Conservation (phyloP, 306 rosid species). For the Vachellia pachyceras region DNA sequence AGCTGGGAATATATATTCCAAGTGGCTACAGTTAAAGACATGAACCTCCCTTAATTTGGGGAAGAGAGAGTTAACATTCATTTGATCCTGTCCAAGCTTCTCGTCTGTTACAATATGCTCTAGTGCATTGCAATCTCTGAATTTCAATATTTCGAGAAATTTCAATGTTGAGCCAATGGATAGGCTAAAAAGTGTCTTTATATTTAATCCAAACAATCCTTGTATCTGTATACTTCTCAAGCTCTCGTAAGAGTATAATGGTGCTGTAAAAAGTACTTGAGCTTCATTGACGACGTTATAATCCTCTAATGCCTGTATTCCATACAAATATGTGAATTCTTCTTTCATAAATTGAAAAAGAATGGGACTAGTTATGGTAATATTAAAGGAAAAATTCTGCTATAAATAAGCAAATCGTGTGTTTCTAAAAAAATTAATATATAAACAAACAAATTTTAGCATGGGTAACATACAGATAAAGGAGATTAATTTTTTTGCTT, state of each 20-base stretch:
- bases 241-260: not conserved
- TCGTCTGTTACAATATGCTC: not conserved
- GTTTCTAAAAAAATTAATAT: too few relatives aligned
- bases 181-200: constrained; percentile 13
- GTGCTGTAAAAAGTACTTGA: constrained; percentile 1
- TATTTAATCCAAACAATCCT: not conserved
- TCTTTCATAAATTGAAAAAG: too few relatives aligned
- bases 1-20: not conserved
- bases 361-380: too few relatives aligned
- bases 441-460: too few relatives aligned
- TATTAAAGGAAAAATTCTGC: too few relatives aligned
- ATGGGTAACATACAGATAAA: too few relatives aligned
- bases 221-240: not conserved
- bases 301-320: not conserved
- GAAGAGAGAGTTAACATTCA: not conserved
- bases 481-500: not conserved
- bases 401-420: too few relatives aligned
- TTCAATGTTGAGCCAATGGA: constrained; percentile 11
- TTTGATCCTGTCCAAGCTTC: not conserved
- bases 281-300: not conserved
- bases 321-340: not conserved
- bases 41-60: constrained; percentile 1
- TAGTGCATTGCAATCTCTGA: constrained; percentile 5
- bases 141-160: not conserved
- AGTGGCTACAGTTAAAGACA: not conserved